Evolutionary conservation across 2,329 filamentous ascomycete genomes (phyloP), one percentile per base, ranked within the genome.

Genomic region (Fusarium tjaetaba): DNA sequence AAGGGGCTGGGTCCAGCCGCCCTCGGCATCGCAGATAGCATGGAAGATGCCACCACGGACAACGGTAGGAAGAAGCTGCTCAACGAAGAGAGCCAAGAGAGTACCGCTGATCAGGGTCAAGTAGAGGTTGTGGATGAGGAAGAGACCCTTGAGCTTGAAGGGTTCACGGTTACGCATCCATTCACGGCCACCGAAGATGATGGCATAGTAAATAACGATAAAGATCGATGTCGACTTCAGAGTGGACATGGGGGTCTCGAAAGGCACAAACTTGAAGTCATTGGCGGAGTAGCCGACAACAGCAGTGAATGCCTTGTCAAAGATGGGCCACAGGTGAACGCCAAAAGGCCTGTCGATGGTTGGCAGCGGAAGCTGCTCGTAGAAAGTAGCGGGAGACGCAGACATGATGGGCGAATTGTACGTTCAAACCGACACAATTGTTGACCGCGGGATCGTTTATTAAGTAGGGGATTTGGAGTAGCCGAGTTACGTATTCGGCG

Each of bases 81-180:
- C 96, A 77, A 95, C 85, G 83, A 97, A 98, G 77, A 99, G 91
- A 63, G 87, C 92, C 80, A 99, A 85, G 59, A 99, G 89, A 58
- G 90, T 87, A 68, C 86, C 93, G 82, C 94, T 97, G 86, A 98
- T 94, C 76, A 90, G 86, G 53, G 96, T 98, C 81, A 99, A 87
- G 86, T 95, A 91, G 80, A 98, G 92, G 89, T 99, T 99, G 90
- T 99, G 96, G 81, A 98, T 89, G 86, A 97, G 93, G 88, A 98
- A 98, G 67, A 96, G 86, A 22, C 89, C 87, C 87, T 94, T 96
- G 80, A 98, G 90, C 88, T 97, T 94, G 86, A 96, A 92, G 28
- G 96, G 88, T 81, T 92, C 88, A 73, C 94, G 90, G 80, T 93
- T 92, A 85, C 94, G 94, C 96, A 99, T 98, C 78, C 95, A 82